Percentiles rank a stretch among this genome's conserved stretches.
These are phyloP conservation scores for Avena sativa DNA, from an alignment of 176 grass and related monocot species.

Conservation along the genomic window DNA sequence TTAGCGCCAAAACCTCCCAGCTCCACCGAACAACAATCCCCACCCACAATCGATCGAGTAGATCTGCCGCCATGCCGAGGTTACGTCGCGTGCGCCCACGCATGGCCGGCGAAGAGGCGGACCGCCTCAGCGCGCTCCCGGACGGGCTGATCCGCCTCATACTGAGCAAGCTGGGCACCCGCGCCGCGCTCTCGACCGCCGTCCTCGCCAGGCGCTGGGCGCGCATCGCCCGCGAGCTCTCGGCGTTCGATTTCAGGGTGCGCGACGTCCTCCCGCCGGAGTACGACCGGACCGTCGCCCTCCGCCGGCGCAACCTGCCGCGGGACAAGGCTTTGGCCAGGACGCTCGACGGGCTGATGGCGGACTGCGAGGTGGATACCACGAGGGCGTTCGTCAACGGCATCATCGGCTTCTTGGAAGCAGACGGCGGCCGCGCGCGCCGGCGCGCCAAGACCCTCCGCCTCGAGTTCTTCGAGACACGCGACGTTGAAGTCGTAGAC, in stretches of 20 bases:
- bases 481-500: not conserved
- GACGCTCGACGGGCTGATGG: not conserved
- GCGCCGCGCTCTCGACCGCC: not conserved
- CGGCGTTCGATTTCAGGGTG: not conserved
- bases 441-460: not conserved
- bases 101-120: not conserved
- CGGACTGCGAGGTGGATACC: not conserved
- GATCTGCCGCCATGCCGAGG: not conserved
- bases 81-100: slow-evolving; percentile 3
- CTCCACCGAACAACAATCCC: not conserved
- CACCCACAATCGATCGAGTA: not conserved
- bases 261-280: not conserved
- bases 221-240: not conserved
- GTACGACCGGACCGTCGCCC: not conserved
- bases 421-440: not conserved
- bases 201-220: not conserved
- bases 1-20: not conserved
- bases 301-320: not conserved
- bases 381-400: not conserved
- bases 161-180: not conserved
- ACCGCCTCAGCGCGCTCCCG: slow-evolving; percentile 9
- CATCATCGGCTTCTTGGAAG: not conserved
- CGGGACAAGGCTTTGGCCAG: not conserved
- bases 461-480: not conserved
- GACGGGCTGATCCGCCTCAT: not conserved